A percentile compares a stretch with the other conserved stretches of the same genome.
Evolutionary conservation across 768 basidiomycete species (phyloP).

Genomic region (Leucosporidium creatinivorum): DNA sequence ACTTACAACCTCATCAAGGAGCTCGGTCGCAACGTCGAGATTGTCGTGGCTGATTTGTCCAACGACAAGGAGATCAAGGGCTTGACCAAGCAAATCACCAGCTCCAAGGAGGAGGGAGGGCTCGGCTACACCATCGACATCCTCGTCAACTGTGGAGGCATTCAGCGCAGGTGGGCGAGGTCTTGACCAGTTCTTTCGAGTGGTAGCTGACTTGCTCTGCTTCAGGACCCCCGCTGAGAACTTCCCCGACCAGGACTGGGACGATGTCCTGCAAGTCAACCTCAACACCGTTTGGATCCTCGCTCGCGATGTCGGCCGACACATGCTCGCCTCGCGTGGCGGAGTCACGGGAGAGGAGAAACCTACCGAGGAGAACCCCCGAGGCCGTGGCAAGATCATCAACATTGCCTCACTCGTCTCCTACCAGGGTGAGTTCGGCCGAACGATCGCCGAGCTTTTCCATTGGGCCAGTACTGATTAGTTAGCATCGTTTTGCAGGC

Average conservation of each 20-base stretch:
- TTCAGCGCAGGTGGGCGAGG: slow-evolving; percentile 47
- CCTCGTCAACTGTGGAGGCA: slow-evolving; percentile 64
- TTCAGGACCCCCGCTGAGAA: slow-evolving; percentile 36
- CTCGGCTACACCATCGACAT: slow-evolving; percentile 56
- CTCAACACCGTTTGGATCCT: slow-evolving; percentile 80
- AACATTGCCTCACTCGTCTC: slow-evolving; percentile 53
- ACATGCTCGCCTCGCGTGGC: slow-evolving; percentile 64
- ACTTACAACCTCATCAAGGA: slow-evolving; percentile 42
- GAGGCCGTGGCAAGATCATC: slow-evolving; percentile 60
- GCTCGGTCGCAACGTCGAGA: slow-evolving; percentile 41
- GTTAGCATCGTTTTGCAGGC: slow-evolving; percentile 14
- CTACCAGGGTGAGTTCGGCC: slow-evolving; percentile 24
- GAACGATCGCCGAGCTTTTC: not conserved
- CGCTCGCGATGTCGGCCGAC: slow-evolving; percentile 73
- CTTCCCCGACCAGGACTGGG: slow-evolving; percentile 63
- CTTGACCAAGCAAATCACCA: slow-evolving; percentile 51
- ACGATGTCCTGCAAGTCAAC: slow-evolving; percentile 66
- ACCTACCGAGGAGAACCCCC: slow-evolving; percentile 38
- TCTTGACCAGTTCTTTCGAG: too few species aligned
- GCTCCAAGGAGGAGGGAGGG: slow-evolving; percentile 36
- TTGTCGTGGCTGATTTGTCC: slow-evolving; percentile 55
- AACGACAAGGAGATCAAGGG: slow-evolving; percentile 50
- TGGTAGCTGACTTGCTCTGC: not conserved
- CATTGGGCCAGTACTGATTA: not conserved
- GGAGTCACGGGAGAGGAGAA: slow-evolving; percentile 41